Conservation (phyloP, 768 basidiomycete genomes). For the Macrolepiota fuliginosa region DNA sequence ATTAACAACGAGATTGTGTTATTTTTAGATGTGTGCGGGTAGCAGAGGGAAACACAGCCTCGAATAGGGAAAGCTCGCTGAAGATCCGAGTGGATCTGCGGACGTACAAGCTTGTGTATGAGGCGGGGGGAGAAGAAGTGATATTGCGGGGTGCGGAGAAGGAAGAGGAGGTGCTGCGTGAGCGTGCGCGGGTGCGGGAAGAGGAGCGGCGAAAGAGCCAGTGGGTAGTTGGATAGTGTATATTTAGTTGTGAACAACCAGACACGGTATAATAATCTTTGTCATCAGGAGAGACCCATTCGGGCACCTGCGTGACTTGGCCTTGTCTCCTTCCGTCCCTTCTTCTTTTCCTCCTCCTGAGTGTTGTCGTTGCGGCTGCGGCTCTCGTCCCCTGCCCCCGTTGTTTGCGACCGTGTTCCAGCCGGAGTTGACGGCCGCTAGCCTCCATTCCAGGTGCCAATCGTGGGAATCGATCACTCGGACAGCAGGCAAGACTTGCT, state of each 20-base stretch:
- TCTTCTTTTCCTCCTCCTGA: conserved; percentile 9
- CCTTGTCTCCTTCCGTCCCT: conserved; percentile 14
- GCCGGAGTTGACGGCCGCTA: conserved; percentile 12
- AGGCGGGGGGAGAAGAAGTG: conserved; percentile 60
- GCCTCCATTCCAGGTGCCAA: background rate
- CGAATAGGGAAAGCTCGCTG: conserved; percentile 33
- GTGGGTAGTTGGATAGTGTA: conserved; percentile 21
- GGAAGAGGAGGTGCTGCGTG: conserved; percentile 28
- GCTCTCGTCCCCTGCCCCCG: background rate
- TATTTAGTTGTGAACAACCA: no score
- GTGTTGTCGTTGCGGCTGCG: background rate
- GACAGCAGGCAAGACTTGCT: conserved; percentile 31
- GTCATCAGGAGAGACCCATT: conserved; percentile 16
- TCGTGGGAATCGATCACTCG: conserved; percentile 8
- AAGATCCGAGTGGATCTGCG: conserved; percentile 55
- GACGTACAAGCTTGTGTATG: conserved; percentile 70
- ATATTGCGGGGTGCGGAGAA: conserved; percentile 39
- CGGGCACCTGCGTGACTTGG: conserved; percentile 11
- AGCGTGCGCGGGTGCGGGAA: conserved; percentile 42
- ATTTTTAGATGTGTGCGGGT: conserved; percentile 53
- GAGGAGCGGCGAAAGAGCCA: conserved; percentile 56
- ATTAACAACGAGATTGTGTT: conserved; percentile 23
- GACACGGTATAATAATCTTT: conserved; percentile 6
- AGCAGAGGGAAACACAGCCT: conserved; percentile 41
- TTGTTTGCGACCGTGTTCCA: background rate